Evolutionary conservation across 108 stramenopile genomes (phyloP).

Genomic region (Pseudonitzschia pungens): DNA sequence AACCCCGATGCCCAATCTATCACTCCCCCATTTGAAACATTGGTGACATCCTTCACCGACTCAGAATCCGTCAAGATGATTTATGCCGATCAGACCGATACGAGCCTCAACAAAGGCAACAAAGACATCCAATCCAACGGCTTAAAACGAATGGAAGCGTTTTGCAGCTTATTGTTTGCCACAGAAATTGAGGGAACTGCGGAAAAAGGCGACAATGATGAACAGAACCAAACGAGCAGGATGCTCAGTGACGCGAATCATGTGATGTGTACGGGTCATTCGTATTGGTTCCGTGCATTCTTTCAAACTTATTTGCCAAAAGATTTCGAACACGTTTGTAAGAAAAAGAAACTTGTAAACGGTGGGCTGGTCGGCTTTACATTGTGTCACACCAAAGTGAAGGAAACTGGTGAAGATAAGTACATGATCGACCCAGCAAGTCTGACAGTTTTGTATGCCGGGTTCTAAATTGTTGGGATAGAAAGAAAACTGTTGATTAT

Average conservation of each 20-base stretch:
- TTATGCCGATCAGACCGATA: conserved; percentile 58
- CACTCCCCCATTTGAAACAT: conserved; percentile 51
- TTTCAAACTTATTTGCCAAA: conserved; percentile 80
- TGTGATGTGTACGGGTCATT: conserved; percentile 84
- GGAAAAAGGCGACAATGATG: neutral
- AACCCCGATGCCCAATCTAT: conserved; percentile 90
- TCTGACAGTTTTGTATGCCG: conserved; percentile 72
- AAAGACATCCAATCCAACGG: conserved; percentile 76
- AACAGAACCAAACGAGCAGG: neutral
- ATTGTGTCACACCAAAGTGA: conserved; percentile 46
- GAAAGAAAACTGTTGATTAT: conserved; percentile 25
- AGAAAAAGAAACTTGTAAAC: conserved; percentile 87
- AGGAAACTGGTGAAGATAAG: conserved; percentile 43
- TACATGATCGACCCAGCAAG: conserved; percentile 72
- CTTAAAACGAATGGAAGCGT: conserved; percentile 66
- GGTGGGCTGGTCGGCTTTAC: conserved; percentile 79
- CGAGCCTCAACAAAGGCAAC: conserved; percentile 74
- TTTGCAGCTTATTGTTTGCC: conserved; percentile 60
- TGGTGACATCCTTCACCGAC: conserved; percentile 71
- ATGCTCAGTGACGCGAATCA: conserved; percentile 1
- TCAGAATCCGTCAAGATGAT: conserved; percentile 38
- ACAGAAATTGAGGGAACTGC: conserved; percentile 39
- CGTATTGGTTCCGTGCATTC: conserved; percentile 84
- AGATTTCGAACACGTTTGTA: conserved; percentile 56
- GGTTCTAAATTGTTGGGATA: conserved; percentile 46